phyloP scores from a whole-genome alignment of 2,329 filamentous ascomycete genomes.

The Nemania sp. region DNA sequence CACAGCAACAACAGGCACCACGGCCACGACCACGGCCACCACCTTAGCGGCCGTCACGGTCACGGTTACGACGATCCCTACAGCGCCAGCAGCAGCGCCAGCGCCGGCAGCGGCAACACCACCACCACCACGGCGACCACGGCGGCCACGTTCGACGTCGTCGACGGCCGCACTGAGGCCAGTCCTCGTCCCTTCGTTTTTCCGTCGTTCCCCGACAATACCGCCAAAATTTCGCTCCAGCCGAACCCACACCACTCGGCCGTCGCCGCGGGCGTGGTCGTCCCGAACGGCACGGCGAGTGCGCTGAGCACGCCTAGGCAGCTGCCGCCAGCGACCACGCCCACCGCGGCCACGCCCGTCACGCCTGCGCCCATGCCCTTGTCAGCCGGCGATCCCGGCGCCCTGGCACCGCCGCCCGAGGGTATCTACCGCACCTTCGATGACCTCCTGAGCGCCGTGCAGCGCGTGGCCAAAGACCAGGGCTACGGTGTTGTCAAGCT shows the following conservation, averaged over 20 bases:
- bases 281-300: slow-evolving; percentile 37
- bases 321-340: slow-evolving; percentile 25
- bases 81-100: too few species aligned
- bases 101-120: too few species aligned
- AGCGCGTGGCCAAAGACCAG: slow-evolving; percentile 63
- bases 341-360: slow-evolving; percentile 28
- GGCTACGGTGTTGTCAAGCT: slow-evolving; percentile 66
- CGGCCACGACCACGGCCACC: too few species aligned
- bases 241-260: slow-evolving; percentile 40
- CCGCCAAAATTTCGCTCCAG: slow-evolving; percentile 43
- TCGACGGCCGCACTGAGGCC: slow-evolving; percentile 28
- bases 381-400: slow-evolving; percentile 34
- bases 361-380: slow-evolving; percentile 34
- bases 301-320: slow-evolving; percentile 37
- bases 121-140: neutral
- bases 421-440: slow-evolving; percentile 64
- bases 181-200: slow-evolving; percentile 27
- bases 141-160: slow-evolving; percentile 7
- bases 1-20: too few species aligned
- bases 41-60: too few species aligned
- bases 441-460: slow-evolving; percentile 60
- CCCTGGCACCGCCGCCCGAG: slow-evolving; percentile 59
- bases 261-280: slow-evolving; percentile 38
- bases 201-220: slow-evolving; percentile 30
- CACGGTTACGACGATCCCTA: too few species aligned